Evolutionary conservation across 768 basidiomycete genomes (phyloP), one percentile per base, ranked within the genome.

Genomic region (Lyophyllum shimeji): DNA sequence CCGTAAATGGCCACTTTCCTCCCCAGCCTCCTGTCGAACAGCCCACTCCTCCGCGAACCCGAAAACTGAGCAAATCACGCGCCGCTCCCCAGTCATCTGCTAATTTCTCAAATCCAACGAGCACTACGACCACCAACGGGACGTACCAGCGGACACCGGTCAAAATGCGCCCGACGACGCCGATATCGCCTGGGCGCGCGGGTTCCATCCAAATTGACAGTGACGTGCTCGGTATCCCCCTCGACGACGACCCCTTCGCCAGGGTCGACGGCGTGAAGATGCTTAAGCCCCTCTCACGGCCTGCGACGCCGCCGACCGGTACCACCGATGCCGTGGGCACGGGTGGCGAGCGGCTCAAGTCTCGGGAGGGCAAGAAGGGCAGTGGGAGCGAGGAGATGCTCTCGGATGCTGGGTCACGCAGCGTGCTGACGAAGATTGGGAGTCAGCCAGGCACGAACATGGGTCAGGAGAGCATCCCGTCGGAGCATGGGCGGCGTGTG

Each of bases 221-320:
- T 8, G 63, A 65, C n/a, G 60, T 64, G 3, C 67, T 69, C 17
- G 76, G 75, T 7, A 65, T 81, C 5, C 71, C 75, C 24, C 66
- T 78, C 39, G 76, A 78, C 43, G 78, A 77, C 48, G 82, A 82
- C 64, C 80, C 85, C 3, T 86, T 86, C 67, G 84, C 84, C 9
- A 79, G 78, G 62, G 69, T 66, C 0, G 77, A 79, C 39, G 83
- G 81, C 17, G 83, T 86, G 7, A 79, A 65, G 62, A 65, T 86
- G 72, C 31, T 82, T 34, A 71, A 68, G 47, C 65, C 53, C 3
- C 15, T 29, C 18, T 31, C 64, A 52, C 12, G 47, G 29, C 53
- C 56, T 7, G 23, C 53, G 8, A n/a, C 53, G 8, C 40, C 52
- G 50, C 25, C 49, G 23, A 7, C 48, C 25, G 45, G 48, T 23